phyloP scores from a whole-genome alignment of 2,329 filamentous ascomycete species.

The Clonostachys chloroleuca region DNA sequence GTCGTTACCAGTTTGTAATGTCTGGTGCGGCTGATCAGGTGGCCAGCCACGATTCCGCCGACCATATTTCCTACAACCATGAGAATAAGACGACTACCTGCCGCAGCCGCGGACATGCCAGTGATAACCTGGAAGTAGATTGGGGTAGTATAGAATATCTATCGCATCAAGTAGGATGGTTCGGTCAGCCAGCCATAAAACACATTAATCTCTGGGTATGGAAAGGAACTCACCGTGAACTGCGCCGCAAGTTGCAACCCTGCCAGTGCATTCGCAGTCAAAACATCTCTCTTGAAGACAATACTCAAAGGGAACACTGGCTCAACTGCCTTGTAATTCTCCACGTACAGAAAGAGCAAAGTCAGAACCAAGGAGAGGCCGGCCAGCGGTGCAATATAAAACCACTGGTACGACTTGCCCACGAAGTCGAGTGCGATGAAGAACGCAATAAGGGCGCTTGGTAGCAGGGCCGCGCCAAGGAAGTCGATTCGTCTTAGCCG shows the following conservation, averaged over 20 bases:
- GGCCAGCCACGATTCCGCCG: background rate
- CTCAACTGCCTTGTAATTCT: background rate
- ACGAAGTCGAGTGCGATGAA: background rate
- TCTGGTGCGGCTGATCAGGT: background rate
- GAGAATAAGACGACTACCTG: background rate
- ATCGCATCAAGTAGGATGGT: no score
- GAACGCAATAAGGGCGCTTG: background rate
- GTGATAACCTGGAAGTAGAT: conserved; percentile 1
- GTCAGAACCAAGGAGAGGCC: background rate
- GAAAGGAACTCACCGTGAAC: background rate
- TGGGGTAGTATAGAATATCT: background rate
- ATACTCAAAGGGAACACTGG: background rate
- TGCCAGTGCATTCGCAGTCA: background rate
- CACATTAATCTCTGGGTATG: no score
- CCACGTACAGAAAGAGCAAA: background rate
- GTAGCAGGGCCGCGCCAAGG: background rate
- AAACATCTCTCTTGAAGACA: background rate
- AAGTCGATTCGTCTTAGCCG: background rate
- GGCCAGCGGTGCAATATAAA: background rate
- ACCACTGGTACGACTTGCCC: background rate
- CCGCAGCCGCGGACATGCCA: background rate
- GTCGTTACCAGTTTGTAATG: background rate
- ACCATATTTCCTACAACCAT: conserved; percentile 1
- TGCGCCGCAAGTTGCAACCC: background rate
- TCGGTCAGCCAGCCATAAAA: background rate